Percentiles rank a stretch among this genome's conserved stretches.
Conservation (phyloP, 1,284 basidiomycete genomes). For the Xanthoconium separans region DNA sequence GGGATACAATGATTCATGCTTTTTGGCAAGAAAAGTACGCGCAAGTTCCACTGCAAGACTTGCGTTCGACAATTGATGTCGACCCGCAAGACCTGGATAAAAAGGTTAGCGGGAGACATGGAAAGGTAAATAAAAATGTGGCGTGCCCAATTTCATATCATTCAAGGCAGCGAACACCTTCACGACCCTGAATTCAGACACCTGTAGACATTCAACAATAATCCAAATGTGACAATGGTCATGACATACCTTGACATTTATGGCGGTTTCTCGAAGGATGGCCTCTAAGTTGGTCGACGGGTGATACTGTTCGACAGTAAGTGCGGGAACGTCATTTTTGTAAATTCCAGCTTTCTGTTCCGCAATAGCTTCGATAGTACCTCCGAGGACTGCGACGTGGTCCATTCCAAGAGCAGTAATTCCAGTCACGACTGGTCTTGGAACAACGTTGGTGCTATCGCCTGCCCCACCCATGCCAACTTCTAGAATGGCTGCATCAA, state of each 20-base stretch:
- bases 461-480: conserved; percentile 98
- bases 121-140: not conserved
- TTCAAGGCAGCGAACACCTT: conserved; percentile 47
- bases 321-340: conserved; percentile 87
- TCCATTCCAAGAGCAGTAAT: conserved; percentile 92
- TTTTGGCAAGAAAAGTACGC: conserved; percentile 57
- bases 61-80: conserved; percentile 90
- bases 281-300: conserved; percentile 72
- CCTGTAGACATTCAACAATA: conserved; percentile 36
- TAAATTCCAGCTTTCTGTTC: conserved; percentile 97
- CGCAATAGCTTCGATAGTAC: conserved; percentile 89
- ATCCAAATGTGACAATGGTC: not conserved
- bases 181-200: conserved; percentile 65
- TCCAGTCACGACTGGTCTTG: conserved; percentile 86
- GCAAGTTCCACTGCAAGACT: conserved; percentile 81
- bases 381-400: conserved; percentile 89
- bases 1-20: conserved; percentile 15
- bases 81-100: conserved; percentile 75
- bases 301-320: conserved; percentile 76
- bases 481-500: conserved; percentile 92
- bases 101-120: conserved; percentile 1
- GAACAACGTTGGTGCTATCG: conserved; percentile 97
- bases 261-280: conserved; percentile 67
- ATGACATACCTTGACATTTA: conserved; percentile 55
- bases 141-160: conserved; percentile 63